These are phyloP conservation scores for Hericium rajendrae DNA, from an alignment of 768 basidiomycete species.

Conservation along the genomic window DNA sequence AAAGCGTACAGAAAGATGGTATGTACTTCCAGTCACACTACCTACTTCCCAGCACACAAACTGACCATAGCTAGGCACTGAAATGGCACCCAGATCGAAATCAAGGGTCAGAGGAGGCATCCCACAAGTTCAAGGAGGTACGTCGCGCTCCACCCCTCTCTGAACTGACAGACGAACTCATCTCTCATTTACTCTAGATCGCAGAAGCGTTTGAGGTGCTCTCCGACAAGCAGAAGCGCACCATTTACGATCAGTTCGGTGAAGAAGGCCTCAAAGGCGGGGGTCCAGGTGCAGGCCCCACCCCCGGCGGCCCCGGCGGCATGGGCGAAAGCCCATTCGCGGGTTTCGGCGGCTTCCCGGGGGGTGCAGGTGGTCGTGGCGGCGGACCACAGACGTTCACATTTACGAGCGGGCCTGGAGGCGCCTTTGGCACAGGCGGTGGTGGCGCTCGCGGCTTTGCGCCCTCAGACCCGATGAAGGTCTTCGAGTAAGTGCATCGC, in stretches of 20 bases:
- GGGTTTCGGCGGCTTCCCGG: conserved; percentile 34
- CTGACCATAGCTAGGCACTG: conserved; percentile 43
- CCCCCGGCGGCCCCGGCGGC: neutral
- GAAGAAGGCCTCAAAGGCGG: conserved; percentile 88
- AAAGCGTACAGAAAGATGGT: conserved; percentile 94
- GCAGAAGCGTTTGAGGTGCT: conserved; percentile 96
- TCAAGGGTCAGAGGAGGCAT: conserved; percentile 74
- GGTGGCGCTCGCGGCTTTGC: conserved; percentile 44
- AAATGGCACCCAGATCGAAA: conserved; percentile 97
- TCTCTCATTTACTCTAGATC: conserved; percentile 36
- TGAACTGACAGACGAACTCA: neutral
- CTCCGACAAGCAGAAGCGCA: conserved; percentile 75
- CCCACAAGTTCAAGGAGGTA: conserved; percentile 88
- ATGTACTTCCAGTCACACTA: conserved; percentile 11
- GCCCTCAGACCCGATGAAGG: conserved; percentile 75
- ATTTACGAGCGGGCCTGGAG: conserved; percentile 15
- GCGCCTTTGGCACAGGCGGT: neutral
- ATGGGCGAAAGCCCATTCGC: conserved; percentile 27
- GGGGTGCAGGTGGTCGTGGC: conserved; percentile 39
- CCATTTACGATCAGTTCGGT: conserved; percentile 87
- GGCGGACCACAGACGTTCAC: conserved; percentile 12
- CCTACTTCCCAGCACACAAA: neutral
- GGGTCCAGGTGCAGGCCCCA: conserved; percentile 36
- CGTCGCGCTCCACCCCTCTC: conserved; percentile 6
- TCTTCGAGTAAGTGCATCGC: conserved; percentile 66